These are phyloP conservation scores for Tetracladium maxilliforme DNA, from an alignment of 2,329 filamentous ascomycete genomes.

Conservation along the genomic window DNA sequence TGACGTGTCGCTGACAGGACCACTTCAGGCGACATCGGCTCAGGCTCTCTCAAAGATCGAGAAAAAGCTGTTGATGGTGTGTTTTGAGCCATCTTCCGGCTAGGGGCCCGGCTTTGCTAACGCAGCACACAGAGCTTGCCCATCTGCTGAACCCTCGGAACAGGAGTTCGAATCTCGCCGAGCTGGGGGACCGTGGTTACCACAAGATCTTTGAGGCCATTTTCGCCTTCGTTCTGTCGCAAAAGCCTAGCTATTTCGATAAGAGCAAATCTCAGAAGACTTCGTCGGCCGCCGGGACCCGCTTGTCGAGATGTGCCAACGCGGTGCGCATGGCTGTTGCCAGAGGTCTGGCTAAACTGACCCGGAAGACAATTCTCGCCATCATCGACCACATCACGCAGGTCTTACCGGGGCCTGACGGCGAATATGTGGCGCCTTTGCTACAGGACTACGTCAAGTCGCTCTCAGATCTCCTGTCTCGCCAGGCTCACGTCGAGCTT, in stretches of 20 bases:
- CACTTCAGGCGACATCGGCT: too few relatives aligned
- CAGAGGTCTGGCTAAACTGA: constrained; percentile 52
- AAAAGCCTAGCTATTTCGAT: constrained; percentile 46
- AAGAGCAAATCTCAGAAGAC: constrained; percentile 35
- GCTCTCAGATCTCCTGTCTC: constrained; percentile 53
- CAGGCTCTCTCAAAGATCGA: too few relatives aligned
- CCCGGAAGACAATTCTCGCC: constrained; percentile 62
- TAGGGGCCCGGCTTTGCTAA: too few relatives aligned
- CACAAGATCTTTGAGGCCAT: constrained; percentile 70
- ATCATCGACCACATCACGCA: constrained; percentile 74
- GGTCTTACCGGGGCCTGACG: constrained; percentile 46
- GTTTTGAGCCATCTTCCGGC: too few relatives aligned
- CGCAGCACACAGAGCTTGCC: too few relatives aligned
- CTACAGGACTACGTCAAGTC: constrained; percentile 66
- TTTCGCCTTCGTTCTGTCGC: constrained; percentile 52
- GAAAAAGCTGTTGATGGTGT: too few relatives aligned
- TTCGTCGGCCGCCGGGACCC: constrained; percentile 31
- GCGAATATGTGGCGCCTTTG: constrained; percentile 53
- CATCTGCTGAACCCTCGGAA: too few relatives aligned
- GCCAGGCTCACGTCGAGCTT: constrained; percentile 68
- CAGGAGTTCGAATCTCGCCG: too few relatives aligned
- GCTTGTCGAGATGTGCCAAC: constrained; percentile 54
- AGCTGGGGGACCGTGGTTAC: constrained; percentile 72
- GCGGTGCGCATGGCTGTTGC: constrained; percentile 60
- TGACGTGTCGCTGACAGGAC: too few relatives aligned